A percentile compares a stretch with the other conserved stretches of the same genome.
Conservation (phyloP, 257 asterid genomes). For the Petunia axillaris region DNA sequence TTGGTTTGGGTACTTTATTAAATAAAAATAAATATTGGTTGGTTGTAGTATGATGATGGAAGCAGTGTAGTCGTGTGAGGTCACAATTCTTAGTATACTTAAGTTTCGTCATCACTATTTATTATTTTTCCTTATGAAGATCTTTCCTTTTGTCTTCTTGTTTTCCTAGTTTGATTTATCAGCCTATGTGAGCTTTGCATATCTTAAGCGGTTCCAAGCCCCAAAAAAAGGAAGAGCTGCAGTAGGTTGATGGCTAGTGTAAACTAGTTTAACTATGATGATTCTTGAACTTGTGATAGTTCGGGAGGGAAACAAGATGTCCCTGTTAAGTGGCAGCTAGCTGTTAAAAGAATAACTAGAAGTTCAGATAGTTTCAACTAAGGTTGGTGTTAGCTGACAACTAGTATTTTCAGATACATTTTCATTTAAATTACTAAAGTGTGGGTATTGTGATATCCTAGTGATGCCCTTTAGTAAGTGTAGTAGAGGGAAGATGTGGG, state of each 20-base stretch:
- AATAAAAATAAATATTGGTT: background rate
- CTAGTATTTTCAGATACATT: background rate
- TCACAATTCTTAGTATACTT: background rate
- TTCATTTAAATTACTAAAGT: background rate
- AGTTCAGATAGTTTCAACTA: background rate
- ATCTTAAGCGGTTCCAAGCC: background rate
- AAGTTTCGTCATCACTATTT: background rate
- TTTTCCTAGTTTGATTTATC: slow-evolving; percentile 22
- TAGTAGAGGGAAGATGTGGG: background rate
- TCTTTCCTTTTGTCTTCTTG: background rate
- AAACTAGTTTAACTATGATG: background rate
- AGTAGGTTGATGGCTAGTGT: background rate
- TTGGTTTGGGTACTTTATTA: background rate
- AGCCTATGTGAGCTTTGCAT: background rate
- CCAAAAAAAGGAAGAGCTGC: background rate
- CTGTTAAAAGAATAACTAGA: background rate
- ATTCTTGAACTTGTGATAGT: slow-evolving; percentile 8
- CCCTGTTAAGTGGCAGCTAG: slow-evolving; percentile 11
- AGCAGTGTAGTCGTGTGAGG: slow-evolving; percentile 15
- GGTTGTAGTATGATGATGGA: background rate
- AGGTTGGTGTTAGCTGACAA: background rate
- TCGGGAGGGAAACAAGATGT: background rate
- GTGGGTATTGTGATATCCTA: slow-evolving; percentile 2
- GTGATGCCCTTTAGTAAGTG: slow-evolving; percentile 7
- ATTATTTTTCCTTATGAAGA: background rate